Conservation (phyloP, 2,329 filamentous ascomycete species). For the Westerdykella aurantiaca region DNA sequence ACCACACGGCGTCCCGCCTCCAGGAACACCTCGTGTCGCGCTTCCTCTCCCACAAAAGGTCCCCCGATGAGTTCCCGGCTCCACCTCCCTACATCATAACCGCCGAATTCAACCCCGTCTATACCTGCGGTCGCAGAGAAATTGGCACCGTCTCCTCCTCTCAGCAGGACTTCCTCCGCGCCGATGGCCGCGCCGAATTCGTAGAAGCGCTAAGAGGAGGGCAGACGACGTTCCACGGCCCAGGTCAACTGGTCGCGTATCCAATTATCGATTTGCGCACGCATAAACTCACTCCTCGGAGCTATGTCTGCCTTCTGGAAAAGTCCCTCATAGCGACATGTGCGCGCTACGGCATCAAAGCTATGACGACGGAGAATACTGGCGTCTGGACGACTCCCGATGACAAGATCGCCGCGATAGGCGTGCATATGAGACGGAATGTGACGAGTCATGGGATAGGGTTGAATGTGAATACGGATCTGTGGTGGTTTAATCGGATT, state of each 20-base stretch:
- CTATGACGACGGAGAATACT: slow-evolving; percentile 65
- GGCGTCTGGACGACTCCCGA: slow-evolving; percentile 64
- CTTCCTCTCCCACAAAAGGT: slow-evolving; percentile 57
- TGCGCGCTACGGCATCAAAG: slow-evolving; percentile 53
- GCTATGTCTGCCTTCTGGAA: slow-evolving; percentile 75
- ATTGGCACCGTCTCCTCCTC: slow-evolving; percentile 42
- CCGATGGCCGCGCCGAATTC: slow-evolving; percentile 53
- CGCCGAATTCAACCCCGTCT: slow-evolving; percentile 76
- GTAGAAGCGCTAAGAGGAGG: slow-evolving; percentile 74
- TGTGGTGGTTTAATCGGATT: slow-evolving; percentile 65
- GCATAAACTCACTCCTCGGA: slow-evolving; percentile 62
- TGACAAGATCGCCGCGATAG: slow-evolving; percentile 79
- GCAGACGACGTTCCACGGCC: slow-evolving; percentile 90
- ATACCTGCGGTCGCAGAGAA: slow-evolving; percentile 85
- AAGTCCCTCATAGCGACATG: slow-evolving; percentile 65
- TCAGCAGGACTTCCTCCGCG: slow-evolving; percentile 42
- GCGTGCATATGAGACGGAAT: slow-evolving; percentile 82
- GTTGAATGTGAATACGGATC: slow-evolving; percentile 65
- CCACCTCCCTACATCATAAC: slow-evolving; percentile 67
- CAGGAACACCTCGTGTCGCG: slow-evolving; percentile 53
- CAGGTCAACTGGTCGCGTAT: slow-evolving; percentile 89
- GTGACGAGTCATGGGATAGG: slow-evolving; percentile 81
- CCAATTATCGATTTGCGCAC: slow-evolving; percentile 76
- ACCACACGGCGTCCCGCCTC: slow-evolving; percentile 49
- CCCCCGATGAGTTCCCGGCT: slow-evolving; percentile 34